Base-by-base conservation (phyloP, 1,284 basidiomycete genomes). In the Papiliotrema nemorosa region DNA sequence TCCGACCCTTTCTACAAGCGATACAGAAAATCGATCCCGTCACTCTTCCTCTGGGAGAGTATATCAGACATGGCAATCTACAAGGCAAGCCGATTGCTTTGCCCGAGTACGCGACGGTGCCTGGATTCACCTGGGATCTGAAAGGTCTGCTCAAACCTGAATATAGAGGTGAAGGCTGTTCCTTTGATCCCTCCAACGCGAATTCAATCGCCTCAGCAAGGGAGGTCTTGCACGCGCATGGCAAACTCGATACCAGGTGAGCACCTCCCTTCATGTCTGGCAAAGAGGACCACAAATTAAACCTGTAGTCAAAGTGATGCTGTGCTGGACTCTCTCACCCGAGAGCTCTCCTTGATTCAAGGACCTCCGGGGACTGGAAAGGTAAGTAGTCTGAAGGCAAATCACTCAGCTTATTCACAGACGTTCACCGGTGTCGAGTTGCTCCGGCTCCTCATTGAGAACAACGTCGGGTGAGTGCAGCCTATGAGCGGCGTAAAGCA, bases 351-450 rank as follows among this genome's bases (percentile, higher is more conserved):
- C 1, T 67, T 87, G 46, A 84, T 87, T 33, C 84, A 87, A 73
- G 86, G 86, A 27, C 86, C 86, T 26, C 86, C 86, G 5, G 86
- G 85, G 2, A 87, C 85, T 0, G 86, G 86, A 58, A 87, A 87
- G 77, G 83, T 84, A 49, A 52, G 58, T 22, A 31, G 4, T 29
- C n/a, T n/a, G n/a, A n/a, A n/a, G n/a, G n/a, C n/a, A n/a, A n/a
- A n/a, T n/a, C n/a, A n/a, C n/a, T n/a, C n/a, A n/a, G n/a, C n/a
- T n/a, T n/a, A n/a, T n/a, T n/a, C 10, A 18, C 53, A 84, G 82
- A 84, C 81, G 43, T 86, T 78, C 59, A 83, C 83, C 0, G 85
- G 84, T 0, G 78, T 84, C 3, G 81, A 86, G 60, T 73, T 87
- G 1, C 67, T 87, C 10, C 79, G 83, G 0, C 79, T 85, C 7